phyloP scores from a whole-genome alignment of 1,284 basidiomycete genomes.

The Leccinum pachyderme region DNA sequence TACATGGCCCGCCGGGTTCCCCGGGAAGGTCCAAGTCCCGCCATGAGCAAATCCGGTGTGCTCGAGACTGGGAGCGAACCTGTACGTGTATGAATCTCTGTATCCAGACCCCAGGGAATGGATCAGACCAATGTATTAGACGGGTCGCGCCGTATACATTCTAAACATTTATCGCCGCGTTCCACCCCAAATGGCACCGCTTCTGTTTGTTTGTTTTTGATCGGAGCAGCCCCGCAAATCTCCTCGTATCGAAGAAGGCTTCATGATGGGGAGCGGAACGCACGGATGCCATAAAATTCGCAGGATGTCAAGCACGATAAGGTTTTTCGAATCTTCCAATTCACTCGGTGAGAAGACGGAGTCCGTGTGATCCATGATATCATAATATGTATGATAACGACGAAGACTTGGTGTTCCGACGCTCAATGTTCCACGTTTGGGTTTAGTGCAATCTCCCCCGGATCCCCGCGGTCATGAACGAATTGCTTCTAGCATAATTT shows the following conservation, averaged over 20 bases:
- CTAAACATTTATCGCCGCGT: neutral
- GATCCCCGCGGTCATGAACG: neutral
- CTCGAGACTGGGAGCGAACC: neutral
- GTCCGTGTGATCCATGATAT: neutral
- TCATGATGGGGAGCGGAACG: neutral
- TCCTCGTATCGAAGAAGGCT: neutral
- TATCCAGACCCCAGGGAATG: slow-evolving; percentile 1
- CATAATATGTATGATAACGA: neutral
- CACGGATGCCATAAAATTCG: neutral
- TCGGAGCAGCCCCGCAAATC: neutral
- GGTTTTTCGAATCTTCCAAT: neutral
- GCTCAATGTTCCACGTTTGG: neutral
- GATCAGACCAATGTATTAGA: slow-evolving; percentile 12
- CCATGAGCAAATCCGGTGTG: neutral
- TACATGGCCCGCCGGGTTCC: too few relatives aligned
- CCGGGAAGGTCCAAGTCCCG: too few relatives aligned
- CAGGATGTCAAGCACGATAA: neutral
- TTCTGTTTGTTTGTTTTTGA: neutral
- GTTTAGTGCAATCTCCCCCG: neutral
- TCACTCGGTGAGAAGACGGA: too few relatives aligned
- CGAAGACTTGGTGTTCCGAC: neutral
- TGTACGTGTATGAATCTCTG: neutral
- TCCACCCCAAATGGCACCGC: neutral
- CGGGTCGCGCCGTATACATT: slow-evolving; percentile 8
- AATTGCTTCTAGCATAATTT: neutral